phyloP scores from a whole-genome alignment of 495 filamentous ascomycete species.

The Neurospora sp. region DNA sequence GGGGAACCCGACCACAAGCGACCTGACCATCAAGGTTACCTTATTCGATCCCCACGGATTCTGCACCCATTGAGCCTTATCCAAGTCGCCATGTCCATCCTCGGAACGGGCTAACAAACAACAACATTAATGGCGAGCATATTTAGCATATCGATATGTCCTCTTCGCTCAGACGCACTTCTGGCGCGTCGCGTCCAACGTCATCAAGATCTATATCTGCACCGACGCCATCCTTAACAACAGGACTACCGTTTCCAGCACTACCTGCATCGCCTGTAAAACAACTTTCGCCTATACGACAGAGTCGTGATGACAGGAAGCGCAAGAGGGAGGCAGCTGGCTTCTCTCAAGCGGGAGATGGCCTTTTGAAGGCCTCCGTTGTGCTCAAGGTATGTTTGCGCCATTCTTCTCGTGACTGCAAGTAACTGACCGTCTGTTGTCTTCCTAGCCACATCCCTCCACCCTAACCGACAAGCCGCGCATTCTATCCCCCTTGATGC shows the following conservation, averaged over 20 bases:
- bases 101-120: not conserved
- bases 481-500: constrained; percentile 48
- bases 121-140: constrained; percentile 12
- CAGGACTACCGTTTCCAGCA: constrained; percentile 1
- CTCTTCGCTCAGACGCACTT: constrained; percentile 13
- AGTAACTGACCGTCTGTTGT: constrained; percentile 9
- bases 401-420: not conserved
- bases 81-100: not conserved
- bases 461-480: constrained; percentile 47
- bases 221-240: constrained; percentile 22
- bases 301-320: constrained; percentile 11
- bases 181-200: constrained; percentile 29
- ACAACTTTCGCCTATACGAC: not conserved
- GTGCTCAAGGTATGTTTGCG: constrained; percentile 32
- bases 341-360: constrained; percentile 26
- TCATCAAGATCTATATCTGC: constrained; percentile 20
- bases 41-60: not conserved
- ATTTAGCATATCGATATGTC: constrained; percentile 24
- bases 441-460: constrained; percentile 45
- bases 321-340: constrained; percentile 15
- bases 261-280: constrained; percentile 1
- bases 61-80: not conserved
- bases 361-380: constrained; percentile 37
- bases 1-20: not conserved
- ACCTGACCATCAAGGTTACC: not conserved